Evolutionary conservation across 2,329 filamentous ascomycete species (phyloP), one percentile per base, ranked within the genome.

Genomic region (Parafenestella ontariensis): DNA sequence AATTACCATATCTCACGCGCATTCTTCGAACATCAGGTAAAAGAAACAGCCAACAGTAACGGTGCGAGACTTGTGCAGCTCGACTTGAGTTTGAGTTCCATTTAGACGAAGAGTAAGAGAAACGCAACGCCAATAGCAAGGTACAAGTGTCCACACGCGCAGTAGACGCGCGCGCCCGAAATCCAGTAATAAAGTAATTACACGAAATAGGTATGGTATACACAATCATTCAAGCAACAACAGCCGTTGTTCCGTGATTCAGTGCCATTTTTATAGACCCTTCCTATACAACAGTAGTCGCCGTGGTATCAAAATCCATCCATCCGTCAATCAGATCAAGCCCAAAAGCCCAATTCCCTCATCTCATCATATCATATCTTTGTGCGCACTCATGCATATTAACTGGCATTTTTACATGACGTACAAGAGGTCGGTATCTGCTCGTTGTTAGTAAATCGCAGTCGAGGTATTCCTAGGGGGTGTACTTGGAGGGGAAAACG

Each of bases 381-480:
- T n/a, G n/a, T n/a, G n/a, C n/a, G n/a, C n/a, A n/a, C n/a, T n/a
- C n/a, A n/a, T n/a, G n/a, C n/a, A n/a, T n/a, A n/a, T n/a, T n/a
- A n/a, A 31, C 11, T 18, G 10, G 21, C 23, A 43, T 64, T 64
- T 64, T 64, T 71, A 79, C 77, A 79, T 80, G 55, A 79, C 77
- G 61, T 79, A 80, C 46, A 79, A 66, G 31, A 80, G 62, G 58
- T 80, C 76, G 48, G 70, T 73, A 62, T 80, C 77, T 79, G 56
- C n/a, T 9, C 3, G 5, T 37, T 13, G 51, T 61, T 58, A 58
- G 45, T n/a, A n/a, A n/a, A n/a, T n/a, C n/a, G n/a, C 36, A 41
- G 42, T 28, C 3, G 23, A n/a, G 7, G 20, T 23, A n/a, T 29
- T 29, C 3, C 3, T 9, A 45, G 8, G 13, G 33, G 21, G n/a